Evolutionary conservation across 192 early-diverging fungal species (phyloP).

Genomic region (Piromyces finnis): DNA sequence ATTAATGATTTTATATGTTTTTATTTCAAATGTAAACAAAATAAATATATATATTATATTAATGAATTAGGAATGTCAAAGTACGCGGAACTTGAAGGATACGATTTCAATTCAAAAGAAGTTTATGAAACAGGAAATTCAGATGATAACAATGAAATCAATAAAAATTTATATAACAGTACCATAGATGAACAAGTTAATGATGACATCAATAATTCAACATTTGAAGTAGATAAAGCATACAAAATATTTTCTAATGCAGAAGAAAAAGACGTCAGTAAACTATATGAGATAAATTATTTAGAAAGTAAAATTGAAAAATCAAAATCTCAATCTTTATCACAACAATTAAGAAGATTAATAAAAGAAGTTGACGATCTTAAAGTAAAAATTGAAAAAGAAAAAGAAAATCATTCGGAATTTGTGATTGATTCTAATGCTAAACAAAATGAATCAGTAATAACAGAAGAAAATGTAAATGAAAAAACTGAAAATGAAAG

Average conservation of each 20-base stretch:
- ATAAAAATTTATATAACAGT: background rate
- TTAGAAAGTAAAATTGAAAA: background rate
- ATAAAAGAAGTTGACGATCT: background rate
- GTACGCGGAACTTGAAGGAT: background rate
- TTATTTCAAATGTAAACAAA: too few species aligned
- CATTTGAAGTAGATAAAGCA: background rate
- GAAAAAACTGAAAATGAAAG: too few species aligned
- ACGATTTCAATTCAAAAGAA: background rate
- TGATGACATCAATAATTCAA: background rate
- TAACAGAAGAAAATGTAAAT: background rate
- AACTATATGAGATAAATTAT: background rate
- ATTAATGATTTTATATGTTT: too few species aligned
- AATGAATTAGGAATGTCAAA: background rate
- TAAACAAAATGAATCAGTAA: background rate
- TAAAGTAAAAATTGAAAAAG: background rate
- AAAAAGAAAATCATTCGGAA: background rate
- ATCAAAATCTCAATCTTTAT: background rate
- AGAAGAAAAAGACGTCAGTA: background rate
- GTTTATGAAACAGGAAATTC: background rate
- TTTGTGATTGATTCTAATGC: background rate
- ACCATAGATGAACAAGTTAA: background rate
- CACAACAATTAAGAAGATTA: background rate
- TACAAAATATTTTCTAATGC: background rate
- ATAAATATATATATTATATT: too few species aligned
- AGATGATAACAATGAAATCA: background rate